These are phyloP conservation scores for Biscogniauxia mediterranea DNA, from an alignment of 2,329 filamentous ascomycete genomes.

Conservation along the genomic window DNA sequence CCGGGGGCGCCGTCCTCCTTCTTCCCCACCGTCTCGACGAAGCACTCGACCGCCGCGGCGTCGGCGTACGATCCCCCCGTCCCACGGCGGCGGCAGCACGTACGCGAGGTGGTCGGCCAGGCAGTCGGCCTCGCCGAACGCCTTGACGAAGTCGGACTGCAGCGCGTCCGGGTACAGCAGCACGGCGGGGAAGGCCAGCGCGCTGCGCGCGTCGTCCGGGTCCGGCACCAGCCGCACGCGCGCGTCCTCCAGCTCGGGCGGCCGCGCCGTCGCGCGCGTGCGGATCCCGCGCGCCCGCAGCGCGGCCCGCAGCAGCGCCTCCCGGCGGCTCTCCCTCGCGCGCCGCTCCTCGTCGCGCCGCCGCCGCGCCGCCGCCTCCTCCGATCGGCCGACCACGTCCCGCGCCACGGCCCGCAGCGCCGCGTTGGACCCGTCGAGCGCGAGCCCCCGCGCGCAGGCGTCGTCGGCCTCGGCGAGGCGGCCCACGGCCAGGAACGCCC, in stretches of 20 bases:
- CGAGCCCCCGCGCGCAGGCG: constrained; percentile 70
- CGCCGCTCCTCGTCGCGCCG: constrained; percentile 55
- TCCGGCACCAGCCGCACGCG: constrained; percentile 67
- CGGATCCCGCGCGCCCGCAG: constrained; percentile 69
- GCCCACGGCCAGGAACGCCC: constrained; percentile 75
- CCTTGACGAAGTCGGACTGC: constrained; percentile 89
- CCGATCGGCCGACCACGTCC: constrained; percentile 55
- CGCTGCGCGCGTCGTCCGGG: constrained; percentile 68
- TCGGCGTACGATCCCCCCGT: constrained; percentile 40
- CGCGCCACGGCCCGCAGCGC: constrained; percentile 60
- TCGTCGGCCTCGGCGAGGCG: constrained; percentile 79
- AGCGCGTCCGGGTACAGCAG: constrained; percentile 80
- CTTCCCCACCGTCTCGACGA: constrained; percentile 79
- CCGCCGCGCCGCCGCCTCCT: constrained; percentile 33
- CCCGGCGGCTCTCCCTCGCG: constrained; percentile 55
- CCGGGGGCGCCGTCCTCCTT: constrained; percentile 43
- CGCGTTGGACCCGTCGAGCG: constrained; percentile 68
- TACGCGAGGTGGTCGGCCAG: constrained; percentile 78
- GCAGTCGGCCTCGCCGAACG: constrained; percentile 73
- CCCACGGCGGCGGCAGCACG: constrained; percentile 88
- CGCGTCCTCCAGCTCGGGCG: constrained; percentile 88
- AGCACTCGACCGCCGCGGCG: constrained; percentile 71
- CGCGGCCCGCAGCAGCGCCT: constrained; percentile 61
- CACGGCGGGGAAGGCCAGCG: constrained; percentile 73
- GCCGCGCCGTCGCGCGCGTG: constrained; percentile 63